phyloP scores from a whole-genome alignment of 345 rosid species.

The Populus alba region DNA sequence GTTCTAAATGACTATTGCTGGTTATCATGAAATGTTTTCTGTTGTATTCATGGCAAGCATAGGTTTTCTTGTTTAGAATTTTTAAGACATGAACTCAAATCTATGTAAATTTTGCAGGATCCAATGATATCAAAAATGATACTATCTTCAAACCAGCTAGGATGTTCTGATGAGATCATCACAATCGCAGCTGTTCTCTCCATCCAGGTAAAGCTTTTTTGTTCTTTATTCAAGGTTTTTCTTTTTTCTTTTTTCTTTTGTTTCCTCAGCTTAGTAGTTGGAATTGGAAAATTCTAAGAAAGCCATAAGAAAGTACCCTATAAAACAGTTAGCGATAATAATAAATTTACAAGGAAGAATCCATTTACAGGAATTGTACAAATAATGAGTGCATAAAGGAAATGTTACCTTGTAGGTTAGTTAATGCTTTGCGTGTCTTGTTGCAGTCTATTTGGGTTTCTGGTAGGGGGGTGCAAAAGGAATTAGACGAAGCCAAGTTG shows the following conservation, averaged over 20 bases:
- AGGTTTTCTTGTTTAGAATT: not conserved
- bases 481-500: conserved; percentile 84
- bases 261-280: not conserved
- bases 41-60: not conserved
- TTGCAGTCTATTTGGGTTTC: conserved; percentile 91
- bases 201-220: conserved; percentile 55
- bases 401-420: not conserved
- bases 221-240: not conserved
- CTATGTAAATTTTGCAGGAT: conserved; percentile 47
- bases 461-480: conserved; percentile 71
- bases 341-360: not conserved
- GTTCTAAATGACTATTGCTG: not conserved
- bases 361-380: not conserved
- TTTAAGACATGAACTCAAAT: not conserved
- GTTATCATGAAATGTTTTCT: not conserved
- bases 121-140: conserved; percentile 95
- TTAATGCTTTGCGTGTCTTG: conserved; percentile 2
- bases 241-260: not conserved
- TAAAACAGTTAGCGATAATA: not conserved
- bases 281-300: not conserved
- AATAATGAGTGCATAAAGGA: not conserved
- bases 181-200: conserved; percentile 86
- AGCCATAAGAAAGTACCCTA: not conserved
- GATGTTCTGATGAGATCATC: conserved; percentile 84
- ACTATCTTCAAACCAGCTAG: conserved; percentile 79